Base-by-base conservation (phyloP, 306 rosid species). In the Cucurbita moschata region DNA sequence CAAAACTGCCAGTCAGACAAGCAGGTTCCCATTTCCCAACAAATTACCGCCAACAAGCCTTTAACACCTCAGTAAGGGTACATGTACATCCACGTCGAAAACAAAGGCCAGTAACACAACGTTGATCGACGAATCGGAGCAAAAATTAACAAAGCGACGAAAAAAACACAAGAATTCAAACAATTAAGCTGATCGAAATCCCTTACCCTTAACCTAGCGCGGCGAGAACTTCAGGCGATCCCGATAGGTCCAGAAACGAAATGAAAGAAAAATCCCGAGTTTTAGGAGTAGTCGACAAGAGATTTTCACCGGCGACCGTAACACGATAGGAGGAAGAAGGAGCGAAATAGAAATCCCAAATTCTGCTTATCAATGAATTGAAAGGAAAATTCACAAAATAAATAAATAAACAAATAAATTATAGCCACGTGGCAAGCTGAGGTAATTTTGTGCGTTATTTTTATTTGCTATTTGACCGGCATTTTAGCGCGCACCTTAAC, bases 171-270 rank as follows among this genome's bases (percentile, higher is more conserved):
- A 50, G 57, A 58, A 54, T 57, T 13, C 30, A 55, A 54, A 76
- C 16, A 9, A 30, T 30, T 19, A 43, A 19, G 65, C 30, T 44
- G 21, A 76, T 47, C 16, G 67, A 81, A 19, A 60, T 42, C 38
- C 58, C 78, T 78, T 60, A 91, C 88, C 71, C 71, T 83, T 56
- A 65, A 81, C 81, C 77, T 72, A 81, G 87, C 79, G 82, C 81
- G 83, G 83, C 83, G 87, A 85, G 85, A 10, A 58, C 47, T 54
- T 19, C 70, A 72, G 75, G 12, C 4, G 70, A 76, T 59, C 80
- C 60, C 69, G 72, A 73, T 59, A 55, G 62, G 40, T 65, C 80
- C 58, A 78, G 78, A 42, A 7, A 53, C 53, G 49, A 9, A 63
- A 4, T 53, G 67, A 77, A 8, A 44, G 72, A 70, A 76, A 75